A percentile compares a stretch with the other conserved stretches of the same genome.
Evolutionary conservation across 202 grass and related monocot species (phyloP).

Genomic region (Schoenoplectus triqueter): DNA sequence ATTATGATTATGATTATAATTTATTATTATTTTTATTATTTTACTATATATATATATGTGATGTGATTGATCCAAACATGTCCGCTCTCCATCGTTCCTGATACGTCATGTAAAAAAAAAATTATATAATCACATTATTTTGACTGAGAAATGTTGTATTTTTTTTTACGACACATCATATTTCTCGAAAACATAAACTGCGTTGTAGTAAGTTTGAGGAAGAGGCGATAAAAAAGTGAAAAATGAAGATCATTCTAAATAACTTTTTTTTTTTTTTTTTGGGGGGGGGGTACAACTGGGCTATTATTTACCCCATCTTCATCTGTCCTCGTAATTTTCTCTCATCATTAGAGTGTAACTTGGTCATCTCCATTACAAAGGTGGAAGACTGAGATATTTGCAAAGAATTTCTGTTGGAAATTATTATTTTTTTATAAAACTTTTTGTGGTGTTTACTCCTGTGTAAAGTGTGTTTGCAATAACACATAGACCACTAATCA

Average conservation of each 20-base stretch:
- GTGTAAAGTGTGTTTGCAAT: not conserved
- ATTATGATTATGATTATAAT: no score
- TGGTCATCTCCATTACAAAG: not conserved
- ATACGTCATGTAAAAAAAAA: no score
- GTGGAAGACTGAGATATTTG: not conserved
- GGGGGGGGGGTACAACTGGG: not conserved
- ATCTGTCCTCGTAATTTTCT: not conserved
- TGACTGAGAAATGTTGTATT: no score
- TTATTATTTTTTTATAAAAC: no score
- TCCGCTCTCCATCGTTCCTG: no score
- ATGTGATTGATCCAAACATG: no score
- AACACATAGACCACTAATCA: not conserved
- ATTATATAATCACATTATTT: no score
- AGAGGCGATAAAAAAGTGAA: not conserved
- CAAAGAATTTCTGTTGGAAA: not conserved
- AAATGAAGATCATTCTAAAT: not conserved
- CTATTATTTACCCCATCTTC: constrained; percentile 38
- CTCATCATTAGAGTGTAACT: not conserved
- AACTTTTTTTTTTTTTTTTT: no score
- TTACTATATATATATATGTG: no score
- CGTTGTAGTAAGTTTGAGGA: constrained; percentile 7
- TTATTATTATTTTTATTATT: no score
- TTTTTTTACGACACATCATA: no score
- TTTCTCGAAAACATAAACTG: not conserved
- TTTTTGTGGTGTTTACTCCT: not conserved